Conservation (phyloP, 2,329 filamentous ascomycete genomes). For the Sporothrix protearum region DNA sequence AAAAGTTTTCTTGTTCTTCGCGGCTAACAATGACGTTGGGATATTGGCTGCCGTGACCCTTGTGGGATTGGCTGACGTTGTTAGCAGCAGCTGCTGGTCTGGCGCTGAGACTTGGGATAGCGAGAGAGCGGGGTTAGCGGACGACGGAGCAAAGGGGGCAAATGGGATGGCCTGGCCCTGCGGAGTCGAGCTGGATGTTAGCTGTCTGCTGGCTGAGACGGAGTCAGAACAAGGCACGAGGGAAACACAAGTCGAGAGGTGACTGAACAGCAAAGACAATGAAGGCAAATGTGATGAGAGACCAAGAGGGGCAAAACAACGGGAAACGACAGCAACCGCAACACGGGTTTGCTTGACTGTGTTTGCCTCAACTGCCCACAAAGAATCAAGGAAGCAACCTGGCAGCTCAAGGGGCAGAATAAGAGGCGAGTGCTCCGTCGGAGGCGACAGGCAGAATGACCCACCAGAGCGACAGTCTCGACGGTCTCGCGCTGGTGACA, state of each 20-base stretch:
- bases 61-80: constrained; percentile 20
- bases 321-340: background rate
- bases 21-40: constrained; percentile 29
- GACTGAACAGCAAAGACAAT: background rate
- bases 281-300: background rate
- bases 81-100: constrained; percentile 21
- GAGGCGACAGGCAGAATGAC: background rate
- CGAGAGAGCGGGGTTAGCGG: constrained; percentile 27
- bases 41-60: constrained; percentile 14
- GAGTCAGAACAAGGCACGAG: constrained; percentile 10
- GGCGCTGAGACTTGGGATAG: background rate
- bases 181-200: background rate
- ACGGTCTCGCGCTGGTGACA: background rate
- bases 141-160: constrained; percentile 15
- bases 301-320: background rate
- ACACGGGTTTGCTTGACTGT: no score
- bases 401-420: background rate
- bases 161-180: background rate
- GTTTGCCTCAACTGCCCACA: background rate
- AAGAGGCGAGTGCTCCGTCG: background rate
- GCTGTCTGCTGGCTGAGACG: background rate
- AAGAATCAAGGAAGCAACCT: constrained; percentile 1
- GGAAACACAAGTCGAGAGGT: background rate
- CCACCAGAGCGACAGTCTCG: background rate
- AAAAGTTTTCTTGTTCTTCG: constrained; percentile 24